Percentiles rank a stretch among this genome's conserved stretches.
phyloP scores from a whole-genome alignment of 2,329 filamentous ascomycete genomes.

The Blastomyces gilchristii region DNA sequence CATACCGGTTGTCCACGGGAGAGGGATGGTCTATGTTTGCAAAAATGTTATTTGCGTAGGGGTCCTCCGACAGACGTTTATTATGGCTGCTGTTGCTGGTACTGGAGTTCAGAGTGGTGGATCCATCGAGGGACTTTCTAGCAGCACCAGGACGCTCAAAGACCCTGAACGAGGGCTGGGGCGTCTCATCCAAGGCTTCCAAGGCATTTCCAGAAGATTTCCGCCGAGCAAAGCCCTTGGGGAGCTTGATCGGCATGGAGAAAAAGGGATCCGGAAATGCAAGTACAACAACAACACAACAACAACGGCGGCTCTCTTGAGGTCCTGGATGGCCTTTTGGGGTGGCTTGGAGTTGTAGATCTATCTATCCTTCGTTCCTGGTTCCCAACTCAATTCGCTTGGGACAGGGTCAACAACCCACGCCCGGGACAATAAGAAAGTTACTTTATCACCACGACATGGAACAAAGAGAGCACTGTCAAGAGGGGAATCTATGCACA shows the following conservation, averaged over 20 bases:
- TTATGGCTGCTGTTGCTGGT: conserved; percentile 25
- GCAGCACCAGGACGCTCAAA: conserved; percentile 38
- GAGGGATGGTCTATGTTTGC: conserved; percentile 24
- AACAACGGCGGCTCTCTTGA: not conserved
- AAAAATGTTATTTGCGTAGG: conserved; percentile 31
- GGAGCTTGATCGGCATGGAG: conserved; percentile 47
- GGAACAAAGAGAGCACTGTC: not conserved
- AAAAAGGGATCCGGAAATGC: conserved; percentile 5
- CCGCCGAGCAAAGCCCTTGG: conserved; percentile 44
- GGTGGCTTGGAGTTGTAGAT: not conserved
- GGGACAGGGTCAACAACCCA: no score
- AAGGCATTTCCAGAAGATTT: conserved; percentile 47
- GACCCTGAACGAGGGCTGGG: conserved; percentile 43
- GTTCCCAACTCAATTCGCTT: not conserved
- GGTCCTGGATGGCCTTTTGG: not conserved
- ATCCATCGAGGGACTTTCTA: conserved; percentile 36
- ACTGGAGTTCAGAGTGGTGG: conserved; percentile 26
- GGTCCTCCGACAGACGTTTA: conserved; percentile 28
- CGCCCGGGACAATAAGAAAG: not conserved
- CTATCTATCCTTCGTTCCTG: not conserved
- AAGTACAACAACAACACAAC: not conserved
- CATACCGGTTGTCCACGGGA: conserved; percentile 31
- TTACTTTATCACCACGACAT: not conserved
- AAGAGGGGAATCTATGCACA: not conserved
- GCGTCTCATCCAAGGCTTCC: conserved; percentile 36